phyloP scores from a whole-genome alignment of 2,329 filamentous ascomycete genomes.

The Diaporthe ilicicola region DNA sequence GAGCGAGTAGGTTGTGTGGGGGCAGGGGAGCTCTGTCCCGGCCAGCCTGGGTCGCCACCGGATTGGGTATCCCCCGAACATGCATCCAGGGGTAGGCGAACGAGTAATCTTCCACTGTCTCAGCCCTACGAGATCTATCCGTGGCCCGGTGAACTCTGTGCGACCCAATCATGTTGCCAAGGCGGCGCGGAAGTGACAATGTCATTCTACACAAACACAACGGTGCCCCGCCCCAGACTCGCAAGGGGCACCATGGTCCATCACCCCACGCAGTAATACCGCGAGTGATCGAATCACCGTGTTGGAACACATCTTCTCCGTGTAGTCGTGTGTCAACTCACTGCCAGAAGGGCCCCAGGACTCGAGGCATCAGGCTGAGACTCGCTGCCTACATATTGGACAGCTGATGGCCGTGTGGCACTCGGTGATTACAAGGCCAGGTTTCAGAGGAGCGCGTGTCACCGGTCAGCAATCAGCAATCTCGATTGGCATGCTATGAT shows the following conservation, averaged over 20 bases:
- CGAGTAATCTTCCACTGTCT: slow-evolving; percentile 3
- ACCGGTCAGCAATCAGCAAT: not conserved
- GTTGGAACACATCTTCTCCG: not conserved
- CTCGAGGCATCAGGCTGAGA: not conserved
- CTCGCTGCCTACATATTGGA: slow-evolving; percentile 14
- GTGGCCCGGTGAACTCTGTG: not conserved
- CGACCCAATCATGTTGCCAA: slow-evolving; percentile 1
- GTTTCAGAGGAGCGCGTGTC: not conserved
- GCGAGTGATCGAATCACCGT: not conserved
- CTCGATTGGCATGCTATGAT: not conserved
- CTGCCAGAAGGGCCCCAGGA: not conserved
- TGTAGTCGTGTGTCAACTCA: not conserved
- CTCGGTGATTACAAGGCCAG: not conserved
- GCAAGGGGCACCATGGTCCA: not conserved
- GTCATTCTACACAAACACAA: not conserved
- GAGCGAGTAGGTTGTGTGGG: not conserved
- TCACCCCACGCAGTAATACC: not conserved
- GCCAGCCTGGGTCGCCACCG: not conserved
- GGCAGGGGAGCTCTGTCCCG: not conserved
- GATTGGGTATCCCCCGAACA: slow-evolving; percentile 5
- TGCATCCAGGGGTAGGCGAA: not conserved
- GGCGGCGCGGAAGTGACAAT: not conserved
- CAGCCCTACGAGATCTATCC: slow-evolving; percentile 27
- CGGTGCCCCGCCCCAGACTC: not conserved
- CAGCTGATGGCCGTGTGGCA: not conserved